Percentiles rank a stretch among this genome's conserved stretches.
Evolutionary conservation across 768 basidiomycete species (phyloP).

Genomic region (Pseudohyphozyma bogoriensis): DNA sequence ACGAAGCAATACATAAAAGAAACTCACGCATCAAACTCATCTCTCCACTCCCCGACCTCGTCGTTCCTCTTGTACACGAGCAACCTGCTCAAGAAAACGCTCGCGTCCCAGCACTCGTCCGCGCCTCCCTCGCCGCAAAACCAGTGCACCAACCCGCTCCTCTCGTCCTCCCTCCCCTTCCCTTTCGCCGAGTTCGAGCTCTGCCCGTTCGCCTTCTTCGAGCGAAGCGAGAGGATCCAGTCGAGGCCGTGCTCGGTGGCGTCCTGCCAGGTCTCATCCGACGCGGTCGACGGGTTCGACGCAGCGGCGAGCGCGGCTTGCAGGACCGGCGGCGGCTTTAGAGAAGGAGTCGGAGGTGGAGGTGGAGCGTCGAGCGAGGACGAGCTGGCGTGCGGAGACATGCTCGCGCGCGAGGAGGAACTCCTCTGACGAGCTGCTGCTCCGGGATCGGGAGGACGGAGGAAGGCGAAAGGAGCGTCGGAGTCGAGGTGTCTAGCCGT

Average conservation of each 20-base stretch:
- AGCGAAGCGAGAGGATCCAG: slow-evolving; percentile 17
- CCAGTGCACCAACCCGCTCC: slow-evolving; percentile 64
- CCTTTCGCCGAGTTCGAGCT: neutral
- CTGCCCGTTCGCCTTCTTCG: neutral
- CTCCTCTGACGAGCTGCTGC: no score
- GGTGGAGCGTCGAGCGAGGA: neutral
- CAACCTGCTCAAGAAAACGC: slow-evolving; percentile 70
- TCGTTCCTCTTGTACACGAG: slow-evolving; percentile 58
- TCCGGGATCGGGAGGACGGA: no score
- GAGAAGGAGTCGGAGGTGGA: no score
- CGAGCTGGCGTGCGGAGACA: no score
- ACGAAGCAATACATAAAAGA: no score
- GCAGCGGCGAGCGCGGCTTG: slow-evolving; percentile 9
- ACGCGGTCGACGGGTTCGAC: slow-evolving; percentile 1
- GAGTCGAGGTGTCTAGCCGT: no score
- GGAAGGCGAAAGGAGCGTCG: no score
- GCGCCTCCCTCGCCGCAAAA: slow-evolving; percentile 59
- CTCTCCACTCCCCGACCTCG: slow-evolving; percentile 56
- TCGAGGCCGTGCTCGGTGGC: slow-evolving; percentile 13
- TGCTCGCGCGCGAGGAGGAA: no score
- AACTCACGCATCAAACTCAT: slow-evolving; percentile 33
- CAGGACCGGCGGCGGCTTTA: no score
- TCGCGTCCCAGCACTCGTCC: slow-evolving; percentile 51
- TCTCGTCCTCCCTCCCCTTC: neutral
- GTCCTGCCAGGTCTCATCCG: slow-evolving; percentile 16